A percentile compares a stretch with the other conserved stretches of the same genome.
phyloP scores from a whole-genome alignment of 2,329 filamentous ascomycete species.

The Fusarium oligoseptatum region DNA sequence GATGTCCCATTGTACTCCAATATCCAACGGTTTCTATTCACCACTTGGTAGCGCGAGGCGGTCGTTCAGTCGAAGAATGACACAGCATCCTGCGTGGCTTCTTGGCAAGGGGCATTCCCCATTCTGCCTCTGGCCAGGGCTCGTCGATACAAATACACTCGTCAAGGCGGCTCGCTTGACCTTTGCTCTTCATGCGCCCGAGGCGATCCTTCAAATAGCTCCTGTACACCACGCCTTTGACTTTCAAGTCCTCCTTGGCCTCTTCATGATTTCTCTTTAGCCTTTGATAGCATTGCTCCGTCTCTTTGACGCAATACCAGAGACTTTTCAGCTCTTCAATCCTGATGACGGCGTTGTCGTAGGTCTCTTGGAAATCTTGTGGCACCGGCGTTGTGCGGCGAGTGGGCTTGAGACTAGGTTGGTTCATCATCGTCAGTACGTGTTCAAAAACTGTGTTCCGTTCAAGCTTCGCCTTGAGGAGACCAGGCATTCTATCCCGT shows the following conservation, averaged over 20 bases:
- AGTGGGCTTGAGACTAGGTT: not conserved
- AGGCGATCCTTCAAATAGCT: not conserved
- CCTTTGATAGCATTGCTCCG: not conserved
- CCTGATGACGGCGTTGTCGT: not conserved
- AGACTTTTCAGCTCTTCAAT: not conserved
- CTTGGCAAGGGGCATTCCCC: constrained; percentile 20
- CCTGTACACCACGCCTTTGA: not conserved
- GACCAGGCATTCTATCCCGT: not conserved
- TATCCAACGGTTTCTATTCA: not conserved
- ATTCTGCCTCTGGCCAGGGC: constrained; percentile 23
- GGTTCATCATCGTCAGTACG: not conserved
- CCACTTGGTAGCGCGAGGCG: not conserved
- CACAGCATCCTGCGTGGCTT: constrained; percentile 20
- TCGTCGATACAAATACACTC: constrained; percentile 36
- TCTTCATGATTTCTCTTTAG: not conserved
- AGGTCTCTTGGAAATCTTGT: not conserved
- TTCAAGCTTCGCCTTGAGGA: not conserved
- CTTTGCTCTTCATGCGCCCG: constrained; percentile 31
- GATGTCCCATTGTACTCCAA: not conserved
- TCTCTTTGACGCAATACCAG: not conserved
- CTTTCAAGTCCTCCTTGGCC: not conserved
- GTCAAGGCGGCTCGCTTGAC: constrained; percentile 41
- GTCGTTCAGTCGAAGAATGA: not conserved
- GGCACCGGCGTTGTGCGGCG: not conserved
- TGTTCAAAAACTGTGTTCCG: not conserved